These are phyloP conservation scores for Deuterostichococcus epilithicus DNA, from an alignment of 139 green algal genomes.

Conservation along the genomic window DNA sequence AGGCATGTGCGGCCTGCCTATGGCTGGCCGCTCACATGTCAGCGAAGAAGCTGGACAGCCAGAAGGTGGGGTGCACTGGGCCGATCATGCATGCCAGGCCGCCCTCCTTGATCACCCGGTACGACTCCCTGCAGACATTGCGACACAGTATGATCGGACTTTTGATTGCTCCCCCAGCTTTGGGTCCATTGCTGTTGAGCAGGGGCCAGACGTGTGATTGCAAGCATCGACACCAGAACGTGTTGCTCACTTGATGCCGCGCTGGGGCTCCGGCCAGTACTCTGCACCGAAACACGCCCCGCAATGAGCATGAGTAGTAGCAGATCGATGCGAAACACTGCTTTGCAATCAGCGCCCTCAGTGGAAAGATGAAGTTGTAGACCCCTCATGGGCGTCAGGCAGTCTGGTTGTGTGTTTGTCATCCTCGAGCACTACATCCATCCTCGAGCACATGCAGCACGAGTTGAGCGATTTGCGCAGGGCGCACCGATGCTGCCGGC, in stretches of 20 bases:
- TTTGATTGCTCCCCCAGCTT: no score
- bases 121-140: conserved; percentile 49
- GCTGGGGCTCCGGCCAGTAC: conserved; percentile 94
- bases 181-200: no score
- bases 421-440: neutral
- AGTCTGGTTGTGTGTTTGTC: no score
- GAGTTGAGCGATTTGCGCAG: neutral
- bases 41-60: conserved; percentile 78
- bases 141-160: no score
- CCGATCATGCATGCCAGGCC: conserved; percentile 91
- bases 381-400: neutral
- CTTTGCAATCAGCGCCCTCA: no score
- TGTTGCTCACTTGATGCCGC: conserved; percentile 60
- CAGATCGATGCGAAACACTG: no score
- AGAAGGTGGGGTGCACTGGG: conserved; percentile 87
- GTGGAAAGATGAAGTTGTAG: neutral
- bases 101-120: conserved; percentile 88
- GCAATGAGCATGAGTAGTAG: no score
- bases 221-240: neutral
- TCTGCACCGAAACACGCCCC: conserved; percentile 36
- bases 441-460: neutral
- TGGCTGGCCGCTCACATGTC: no score
- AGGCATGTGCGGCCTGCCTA: no score
- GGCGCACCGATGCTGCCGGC: conserved; percentile 72
- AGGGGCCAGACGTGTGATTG: neutral